Evolutionary conservation across 202 grass and related monocot species (phyloP), one percentile per base, ranked within the genome.

Genomic region (Bolboschoenoplectus hybrid): DNA sequence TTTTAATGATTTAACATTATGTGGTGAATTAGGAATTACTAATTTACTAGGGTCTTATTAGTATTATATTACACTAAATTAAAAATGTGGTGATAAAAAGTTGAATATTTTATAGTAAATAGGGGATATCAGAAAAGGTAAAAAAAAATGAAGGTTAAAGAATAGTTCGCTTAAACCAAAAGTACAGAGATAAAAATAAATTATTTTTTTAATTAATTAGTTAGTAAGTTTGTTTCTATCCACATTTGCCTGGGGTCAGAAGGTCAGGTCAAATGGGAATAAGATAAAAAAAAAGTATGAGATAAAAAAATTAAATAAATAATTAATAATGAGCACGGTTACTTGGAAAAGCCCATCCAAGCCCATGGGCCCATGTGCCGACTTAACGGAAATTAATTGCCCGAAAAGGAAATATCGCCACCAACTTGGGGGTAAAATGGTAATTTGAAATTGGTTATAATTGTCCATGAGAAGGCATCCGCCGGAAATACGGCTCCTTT

Each of bases 401-500:
- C 34, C 1, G 13, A 17, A 8, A 38, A 3, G 74, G 72, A 75
- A 75, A 14, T 17, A 77, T 9, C 50, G 26, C 9, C 13, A 40
- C 9, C 13, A 11, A 17, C 9, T 9, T 1, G 49, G 50, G 51
- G 75, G 16, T 60, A 41, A 58, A 80, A 80, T 80, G 14, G 53
- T 80, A 60, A 3, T 53, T 53, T 74, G 0, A 17, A 56, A 17
- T 9, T 26, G 9, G 68, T 20, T 17, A 72, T 72, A 47, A 70
- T 44, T 45, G 43, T 72, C 43, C 41, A 69, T 20, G 2, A 39
- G 7, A 20, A 80, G 75, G 36, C 36, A 79, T 13, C 52, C 74
- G 58, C 75, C 75, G 52, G 49, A 26, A 55, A 61, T 52, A 9
- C 53, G 75, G 36, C 16, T 60, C 16, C 75, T 61, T 80, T 58